phyloP scores from a whole-genome alignment of 352 stramenopile genomes.

The Phytophthora nicotianae region DNA sequence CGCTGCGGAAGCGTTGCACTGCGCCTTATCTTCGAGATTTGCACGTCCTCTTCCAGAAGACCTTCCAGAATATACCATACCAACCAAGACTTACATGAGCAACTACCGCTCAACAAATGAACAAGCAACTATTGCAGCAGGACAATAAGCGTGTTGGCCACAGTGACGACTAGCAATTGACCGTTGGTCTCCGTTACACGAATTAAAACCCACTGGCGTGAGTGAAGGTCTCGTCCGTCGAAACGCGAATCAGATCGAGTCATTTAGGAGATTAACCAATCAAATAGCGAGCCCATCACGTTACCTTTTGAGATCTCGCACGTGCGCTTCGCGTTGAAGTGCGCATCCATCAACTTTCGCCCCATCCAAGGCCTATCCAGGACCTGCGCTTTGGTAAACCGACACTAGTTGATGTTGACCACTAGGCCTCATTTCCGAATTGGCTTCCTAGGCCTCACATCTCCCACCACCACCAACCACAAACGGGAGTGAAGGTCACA shows the following conservation, averaged over 20 bases:
- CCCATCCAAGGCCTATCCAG: slow-evolving; percentile 11
- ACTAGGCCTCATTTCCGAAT: slow-evolving; percentile 33
- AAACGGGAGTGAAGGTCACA: not conserved
- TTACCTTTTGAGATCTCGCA: slow-evolving; percentile 25
- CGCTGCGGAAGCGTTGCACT: slow-evolving; percentile 17
- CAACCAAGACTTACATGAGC: not conserved
- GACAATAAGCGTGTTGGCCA: not conserved
- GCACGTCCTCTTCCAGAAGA: slow-evolving; percentile 16
- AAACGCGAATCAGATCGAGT: slow-evolving; percentile 35
- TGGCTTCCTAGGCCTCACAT: slow-evolving; percentile 28
- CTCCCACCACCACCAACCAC: slow-evolving; percentile 2
- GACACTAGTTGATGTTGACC: slow-evolving; percentile 8
- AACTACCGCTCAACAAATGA: not conserved
- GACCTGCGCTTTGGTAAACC: slow-evolving; percentile 6
- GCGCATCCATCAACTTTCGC: slow-evolving; percentile 29
- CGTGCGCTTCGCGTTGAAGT: slow-evolving; percentile 35
- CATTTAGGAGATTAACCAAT: slow-evolving; percentile 34
- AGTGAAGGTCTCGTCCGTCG: slow-evolving; percentile 33
- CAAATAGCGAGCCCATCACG: slow-evolving; percentile 9
- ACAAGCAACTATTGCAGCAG: too few relatives aligned
- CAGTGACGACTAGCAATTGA: not conserved
- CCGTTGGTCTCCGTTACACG: not conserved
- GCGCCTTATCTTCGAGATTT: slow-evolving; percentile 30
- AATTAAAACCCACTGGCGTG: not conserved
- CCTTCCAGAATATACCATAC: not conserved